Evolutionary conservation across 441 rosid species (phyloP).

Genomic region (Kokia cookei): DNA sequence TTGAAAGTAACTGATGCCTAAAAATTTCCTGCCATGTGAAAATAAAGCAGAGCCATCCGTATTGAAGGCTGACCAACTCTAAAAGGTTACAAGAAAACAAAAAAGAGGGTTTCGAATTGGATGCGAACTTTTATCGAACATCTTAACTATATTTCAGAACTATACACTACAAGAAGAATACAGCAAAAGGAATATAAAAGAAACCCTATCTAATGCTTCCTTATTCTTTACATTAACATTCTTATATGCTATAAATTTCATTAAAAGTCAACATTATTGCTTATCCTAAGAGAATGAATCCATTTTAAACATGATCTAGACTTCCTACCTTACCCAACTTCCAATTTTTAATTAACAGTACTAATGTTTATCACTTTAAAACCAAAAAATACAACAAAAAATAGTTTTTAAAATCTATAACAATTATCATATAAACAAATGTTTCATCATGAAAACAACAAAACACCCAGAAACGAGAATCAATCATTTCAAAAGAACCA

Average conservation of each 20-base stretch:
- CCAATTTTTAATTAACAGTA: neutral
- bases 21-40: neutral
- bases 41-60: neutral
- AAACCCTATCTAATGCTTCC: neutral
- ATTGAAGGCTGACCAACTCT: neutral
- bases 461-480: neutral
- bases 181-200: neutral
- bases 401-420: neutral
- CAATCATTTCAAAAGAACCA: neutral
- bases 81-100: neutral
- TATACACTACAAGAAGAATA: neutral
- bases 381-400: neutral
- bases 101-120: neutral
- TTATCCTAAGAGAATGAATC: neutral
- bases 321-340: neutral
- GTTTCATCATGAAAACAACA: neutral
- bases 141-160: neutral
- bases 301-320: neutral
- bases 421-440: neutral
- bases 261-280: neutral
- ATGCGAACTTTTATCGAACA: constrained; percentile 6
- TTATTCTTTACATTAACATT: neutral
- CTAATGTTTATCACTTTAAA: neutral
- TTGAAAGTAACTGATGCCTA: neutral
- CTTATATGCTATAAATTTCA: neutral